These are phyloP conservation scores for Marasmius tenuissimus DNA, from an alignment of 1,284 basidiomycete species.

Conservation along the genomic window DNA sequence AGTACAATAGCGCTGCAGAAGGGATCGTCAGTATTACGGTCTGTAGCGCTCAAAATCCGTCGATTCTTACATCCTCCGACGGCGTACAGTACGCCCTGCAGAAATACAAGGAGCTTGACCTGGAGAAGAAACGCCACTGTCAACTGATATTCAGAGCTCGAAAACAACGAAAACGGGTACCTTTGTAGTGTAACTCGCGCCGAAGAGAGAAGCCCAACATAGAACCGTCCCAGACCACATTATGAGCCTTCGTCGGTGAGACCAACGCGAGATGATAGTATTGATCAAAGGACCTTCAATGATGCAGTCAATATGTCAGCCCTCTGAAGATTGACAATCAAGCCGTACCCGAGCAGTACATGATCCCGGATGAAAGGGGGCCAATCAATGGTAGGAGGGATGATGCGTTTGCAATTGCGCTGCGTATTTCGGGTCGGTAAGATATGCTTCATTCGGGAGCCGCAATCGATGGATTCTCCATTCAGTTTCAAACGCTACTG, in stretches of 20 bases:
- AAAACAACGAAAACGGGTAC: background rate
- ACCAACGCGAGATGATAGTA: background rate
- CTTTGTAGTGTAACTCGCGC: background rate
- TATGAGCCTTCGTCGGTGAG: background rate
- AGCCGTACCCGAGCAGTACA: conserved; percentile 1
- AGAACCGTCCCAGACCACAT: background rate
- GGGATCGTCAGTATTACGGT: background rate
- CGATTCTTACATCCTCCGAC: conserved; percentile 34
- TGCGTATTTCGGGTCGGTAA: conserved; percentile 5
- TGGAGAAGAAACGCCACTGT: background rate
- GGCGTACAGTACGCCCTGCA: conserved; percentile 40
- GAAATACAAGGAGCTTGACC: background rate
- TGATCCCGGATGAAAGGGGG: conserved; percentile 10
- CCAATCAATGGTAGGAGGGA: conserved; percentile 12
- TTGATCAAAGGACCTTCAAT: background rate
- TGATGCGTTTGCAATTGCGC: conserved; percentile 6
- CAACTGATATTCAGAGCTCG: background rate
- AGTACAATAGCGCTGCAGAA: conserved; percentile 31
- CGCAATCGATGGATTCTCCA: background rate
- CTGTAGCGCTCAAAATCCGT: background rate
- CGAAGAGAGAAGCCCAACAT: background rate
- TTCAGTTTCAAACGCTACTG: background rate
- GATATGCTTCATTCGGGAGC: background rate
- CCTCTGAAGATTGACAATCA: background rate
- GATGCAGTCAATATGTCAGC: background rate